Evolutionary conservation across 345 rosid species (phyloP).

Genomic region (Citrus mangshanensis): DNA sequence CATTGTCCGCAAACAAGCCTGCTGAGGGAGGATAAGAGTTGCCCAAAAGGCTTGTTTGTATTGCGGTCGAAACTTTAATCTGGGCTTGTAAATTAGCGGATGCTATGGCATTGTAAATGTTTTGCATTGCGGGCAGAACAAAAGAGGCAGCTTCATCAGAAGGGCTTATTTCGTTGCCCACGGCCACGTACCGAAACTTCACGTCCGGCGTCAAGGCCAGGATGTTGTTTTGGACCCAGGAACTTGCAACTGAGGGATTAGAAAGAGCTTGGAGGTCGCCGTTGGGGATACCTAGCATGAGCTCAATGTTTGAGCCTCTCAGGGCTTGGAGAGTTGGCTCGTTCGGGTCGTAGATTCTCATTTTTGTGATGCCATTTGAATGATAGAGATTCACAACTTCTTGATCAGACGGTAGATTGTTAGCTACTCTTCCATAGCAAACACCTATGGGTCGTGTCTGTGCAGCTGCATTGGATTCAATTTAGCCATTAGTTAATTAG

Average conservation of each 20-base stretch:
- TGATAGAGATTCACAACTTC: slow-evolving; percentile 21
- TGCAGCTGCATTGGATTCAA: not conserved
- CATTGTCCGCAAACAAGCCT: slow-evolving; percentile 3
- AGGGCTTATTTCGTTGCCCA: slow-evolving; percentile 11
- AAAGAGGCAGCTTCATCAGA: not conserved
- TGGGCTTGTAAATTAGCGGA: not conserved
- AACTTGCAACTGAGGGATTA: not conserved
- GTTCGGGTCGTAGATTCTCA: slow-evolving; percentile 25
- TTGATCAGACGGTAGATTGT: slow-evolving; percentile 10
- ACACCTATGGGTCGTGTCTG: not conserved
- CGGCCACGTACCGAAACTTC: slow-evolving; percentile 1
- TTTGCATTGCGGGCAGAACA: slow-evolving; percentile 13
- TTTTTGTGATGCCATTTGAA: slow-evolving; percentile 12
- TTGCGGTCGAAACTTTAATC: slow-evolving; percentile 16
- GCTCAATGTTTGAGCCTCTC: slow-evolving; percentile 13
- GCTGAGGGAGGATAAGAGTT: slow-evolving; percentile 25
- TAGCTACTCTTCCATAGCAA: not conserved
- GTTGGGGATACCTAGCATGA: slow-evolving; percentile 15
- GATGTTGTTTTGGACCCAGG: slow-evolving; percentile 18
- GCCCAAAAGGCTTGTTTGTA: slow-evolving; percentile 3
- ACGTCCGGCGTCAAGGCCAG: not conserved
- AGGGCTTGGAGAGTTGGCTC: slow-evolving; percentile 19
- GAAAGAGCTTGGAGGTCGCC: not conserved
- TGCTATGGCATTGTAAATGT: slow-evolving; percentile 2
- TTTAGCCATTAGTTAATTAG: not conserved